phyloP scores from a whole-genome alignment of 179 eudicot genomes.

The Drosera spatulata region DNA sequence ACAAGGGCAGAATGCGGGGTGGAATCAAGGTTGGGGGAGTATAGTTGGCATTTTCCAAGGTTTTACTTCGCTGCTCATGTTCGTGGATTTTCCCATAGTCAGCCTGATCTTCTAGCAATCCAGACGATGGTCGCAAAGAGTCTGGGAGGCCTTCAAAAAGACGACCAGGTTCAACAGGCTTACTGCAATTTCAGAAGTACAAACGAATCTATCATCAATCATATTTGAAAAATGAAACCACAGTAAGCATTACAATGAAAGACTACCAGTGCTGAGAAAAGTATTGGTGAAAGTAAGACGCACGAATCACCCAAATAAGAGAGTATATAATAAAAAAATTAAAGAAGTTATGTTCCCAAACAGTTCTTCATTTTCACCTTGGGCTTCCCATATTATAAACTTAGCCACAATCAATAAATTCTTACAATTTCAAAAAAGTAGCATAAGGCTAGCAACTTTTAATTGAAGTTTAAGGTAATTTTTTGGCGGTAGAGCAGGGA shows the following conservation, averaged over 20 bases:
- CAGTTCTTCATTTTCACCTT: no score
- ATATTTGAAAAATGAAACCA: slow-evolving; percentile 1
- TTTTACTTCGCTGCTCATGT: slow-evolving; percentile 28
- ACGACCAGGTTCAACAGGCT: slow-evolving; percentile 94
- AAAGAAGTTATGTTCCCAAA: background rate
- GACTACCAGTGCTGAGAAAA: no score
- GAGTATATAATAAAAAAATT: background rate
- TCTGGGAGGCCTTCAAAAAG: slow-evolving; percentile 93
- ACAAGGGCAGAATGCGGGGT: slow-evolving; percentile 76
- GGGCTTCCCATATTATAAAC: no score
- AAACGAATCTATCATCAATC: slow-evolving; percentile 1
- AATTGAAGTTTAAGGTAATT: no score
- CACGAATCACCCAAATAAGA: background rate
- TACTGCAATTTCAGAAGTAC: slow-evolving; percentile 38
- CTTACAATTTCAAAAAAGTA: no score
- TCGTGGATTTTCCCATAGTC: slow-evolving; percentile 53
- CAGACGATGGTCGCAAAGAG: slow-evolving; percentile 81
- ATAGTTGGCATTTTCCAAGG: slow-evolving; percentile 64
- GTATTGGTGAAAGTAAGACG: background rate
- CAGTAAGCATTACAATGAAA: background rate
- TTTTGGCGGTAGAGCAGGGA: background rate
- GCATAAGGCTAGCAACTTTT: no score
- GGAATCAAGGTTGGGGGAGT: slow-evolving; percentile 84
- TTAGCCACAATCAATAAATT: no score
- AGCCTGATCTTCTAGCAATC: slow-evolving; percentile 47